phyloP scores from a whole-genome alignment of 2,329 filamentous ascomycete genomes.

The Colletotrichum sansevieriae region DNA sequence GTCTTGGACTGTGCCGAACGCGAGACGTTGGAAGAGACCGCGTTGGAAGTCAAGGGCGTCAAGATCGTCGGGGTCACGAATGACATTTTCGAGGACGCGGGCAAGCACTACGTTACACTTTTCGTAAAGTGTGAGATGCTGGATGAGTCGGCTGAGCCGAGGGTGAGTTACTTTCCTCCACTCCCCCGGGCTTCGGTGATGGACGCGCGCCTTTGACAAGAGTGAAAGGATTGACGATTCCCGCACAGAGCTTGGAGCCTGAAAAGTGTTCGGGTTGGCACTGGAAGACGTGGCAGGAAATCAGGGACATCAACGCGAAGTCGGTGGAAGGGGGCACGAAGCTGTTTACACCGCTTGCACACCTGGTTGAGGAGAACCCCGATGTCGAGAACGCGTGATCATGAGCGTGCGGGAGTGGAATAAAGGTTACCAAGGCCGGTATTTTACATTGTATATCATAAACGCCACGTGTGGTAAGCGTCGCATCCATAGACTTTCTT shows the following conservation, averaged over 20 bases:
- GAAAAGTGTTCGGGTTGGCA: constrained; percentile 65
- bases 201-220: too few species aligned
- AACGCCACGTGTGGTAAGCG: too few species aligned
- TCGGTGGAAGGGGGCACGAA: constrained; percentile 37
- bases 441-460: too few species aligned
- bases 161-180: constrained; percentile 55
- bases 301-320: constrained; percentile 46
- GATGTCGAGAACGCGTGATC: constrained; percentile 28
- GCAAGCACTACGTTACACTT: constrained; percentile 81
- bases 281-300: constrained; percentile 61
- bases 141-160: constrained; percentile 61
- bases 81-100: constrained; percentile 69
- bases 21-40: constrained; percentile 80
- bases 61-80: constrained; percentile 74
- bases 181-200: background rate
- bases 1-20: constrained; percentile 73
- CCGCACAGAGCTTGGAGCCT: constrained; percentile 54
- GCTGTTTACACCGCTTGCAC: constrained; percentile 51
- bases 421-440: background rate
- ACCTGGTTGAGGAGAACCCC: constrained; percentile 47
- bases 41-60: constrained; percentile 65
- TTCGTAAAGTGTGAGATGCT: constrained; percentile 70
- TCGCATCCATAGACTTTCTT: background rate
- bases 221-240: too few species aligned
- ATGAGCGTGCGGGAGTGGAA: background rate